These are phyloP conservation scores for Neurospora sp. DNA, from an alignment of 495 filamentous ascomycete genomes.

Conservation along the genomic window DNA sequence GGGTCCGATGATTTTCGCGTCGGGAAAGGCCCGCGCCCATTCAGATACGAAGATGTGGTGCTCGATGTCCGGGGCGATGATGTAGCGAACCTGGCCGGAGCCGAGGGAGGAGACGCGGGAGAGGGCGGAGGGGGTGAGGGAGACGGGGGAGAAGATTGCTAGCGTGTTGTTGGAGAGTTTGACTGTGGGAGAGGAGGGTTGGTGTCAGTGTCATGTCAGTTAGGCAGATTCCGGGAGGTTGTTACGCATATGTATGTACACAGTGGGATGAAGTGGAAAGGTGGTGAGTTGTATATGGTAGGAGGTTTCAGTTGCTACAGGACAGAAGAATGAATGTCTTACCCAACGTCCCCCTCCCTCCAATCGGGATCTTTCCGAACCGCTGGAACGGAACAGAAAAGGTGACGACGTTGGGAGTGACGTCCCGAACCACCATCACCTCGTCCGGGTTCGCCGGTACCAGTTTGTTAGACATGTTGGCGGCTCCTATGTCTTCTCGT, in stretches of 20 bases:
- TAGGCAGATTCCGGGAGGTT: too few relatives aligned
- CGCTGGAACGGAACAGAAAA: constrained; percentile 78
- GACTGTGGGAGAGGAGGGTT: constrained; percentile 36
- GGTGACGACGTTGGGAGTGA: constrained; percentile 71
- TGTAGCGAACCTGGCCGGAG: constrained; percentile 58
- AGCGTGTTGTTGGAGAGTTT: constrained; percentile 64
- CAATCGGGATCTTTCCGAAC: constrained; percentile 70
- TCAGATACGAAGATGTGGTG: constrained; percentile 84
- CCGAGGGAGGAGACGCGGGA: constrained; percentile 39
- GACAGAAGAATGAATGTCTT: too few relatives aligned
- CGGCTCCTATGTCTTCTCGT: neutral
- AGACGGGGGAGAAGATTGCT: constrained; percentile 83
- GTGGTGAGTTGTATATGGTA: too few relatives aligned
- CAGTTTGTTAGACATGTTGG: constrained; percentile 35
- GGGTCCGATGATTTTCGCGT: constrained; percentile 70
- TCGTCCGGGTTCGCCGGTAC: constrained; percentile 54
- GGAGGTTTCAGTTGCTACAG: neutral
- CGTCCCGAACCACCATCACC: constrained; percentile 77
- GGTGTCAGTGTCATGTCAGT: too few relatives aligned
- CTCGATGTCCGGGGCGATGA: constrained; percentile 78
- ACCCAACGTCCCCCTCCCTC: constrained; percentile 82
- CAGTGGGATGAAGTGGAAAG: too few relatives aligned
- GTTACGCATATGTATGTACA: too few relatives aligned
- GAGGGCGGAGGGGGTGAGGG: neutral
- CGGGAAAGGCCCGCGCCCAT: constrained; percentile 71